phyloP scores from a whole-genome alignment of 2,329 filamentous ascomycete genomes.

The Trichothecium roseum region DNA sequence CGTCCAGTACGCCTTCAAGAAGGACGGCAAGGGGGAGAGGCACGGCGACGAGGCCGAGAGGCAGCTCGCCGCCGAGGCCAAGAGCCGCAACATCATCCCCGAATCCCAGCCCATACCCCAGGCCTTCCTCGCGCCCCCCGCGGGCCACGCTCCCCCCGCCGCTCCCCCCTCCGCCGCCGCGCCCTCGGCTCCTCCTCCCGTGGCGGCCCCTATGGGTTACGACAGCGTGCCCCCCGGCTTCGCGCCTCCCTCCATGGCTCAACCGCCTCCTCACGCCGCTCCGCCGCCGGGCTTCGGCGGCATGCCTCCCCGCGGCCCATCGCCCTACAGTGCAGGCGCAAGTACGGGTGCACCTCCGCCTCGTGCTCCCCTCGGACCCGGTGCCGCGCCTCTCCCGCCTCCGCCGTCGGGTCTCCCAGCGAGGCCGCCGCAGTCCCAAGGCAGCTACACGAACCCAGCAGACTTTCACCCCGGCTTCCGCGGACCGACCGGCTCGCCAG shows the following conservation, averaged over 20 bases:
- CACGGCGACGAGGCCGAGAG: slow-evolving; percentile 92
- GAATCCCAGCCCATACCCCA: slow-evolving; percentile 67
- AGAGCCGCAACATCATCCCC: slow-evolving; percentile 85
- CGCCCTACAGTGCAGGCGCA: slow-evolving; percentile 20
- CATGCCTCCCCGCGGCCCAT: slow-evolving; percentile 16
- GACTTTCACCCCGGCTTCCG: slow-evolving; percentile 36
- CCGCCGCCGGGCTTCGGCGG: slow-evolving; percentile 13
- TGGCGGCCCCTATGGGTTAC: slow-evolving; percentile 11
- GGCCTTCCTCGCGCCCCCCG: slow-evolving; percentile 44
- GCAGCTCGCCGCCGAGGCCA: slow-evolving; percentile 82
- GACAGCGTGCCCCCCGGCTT: slow-evolving; percentile 8
- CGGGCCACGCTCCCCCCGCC: slow-evolving; percentile 10
- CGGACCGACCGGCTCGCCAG: slow-evolving; percentile 25
- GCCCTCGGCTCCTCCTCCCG: slow-evolving; percentile 7
- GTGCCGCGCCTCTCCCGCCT: slow-evolving; percentile 31
- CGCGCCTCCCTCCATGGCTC: slow-evolving; percentile 4
- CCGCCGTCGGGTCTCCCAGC: slow-evolving; percentile 40
- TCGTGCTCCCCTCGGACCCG: slow-evolving; percentile 15
- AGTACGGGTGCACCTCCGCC: slow-evolving; percentile 11
- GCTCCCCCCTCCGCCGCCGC: slow-evolving; percentile 6
- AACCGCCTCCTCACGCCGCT: slow-evolving; percentile 7
- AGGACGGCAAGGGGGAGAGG: slow-evolving; percentile 92
- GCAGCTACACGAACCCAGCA: slow-evolving; percentile 33
- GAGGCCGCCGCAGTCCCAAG: slow-evolving; percentile 35
- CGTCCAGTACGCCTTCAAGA: slow-evolving; percentile 98